Evolutionary conservation across 2,329 filamentous ascomycete species (phyloP).

Genomic region (Plenodomus lindquistii): DNA sequence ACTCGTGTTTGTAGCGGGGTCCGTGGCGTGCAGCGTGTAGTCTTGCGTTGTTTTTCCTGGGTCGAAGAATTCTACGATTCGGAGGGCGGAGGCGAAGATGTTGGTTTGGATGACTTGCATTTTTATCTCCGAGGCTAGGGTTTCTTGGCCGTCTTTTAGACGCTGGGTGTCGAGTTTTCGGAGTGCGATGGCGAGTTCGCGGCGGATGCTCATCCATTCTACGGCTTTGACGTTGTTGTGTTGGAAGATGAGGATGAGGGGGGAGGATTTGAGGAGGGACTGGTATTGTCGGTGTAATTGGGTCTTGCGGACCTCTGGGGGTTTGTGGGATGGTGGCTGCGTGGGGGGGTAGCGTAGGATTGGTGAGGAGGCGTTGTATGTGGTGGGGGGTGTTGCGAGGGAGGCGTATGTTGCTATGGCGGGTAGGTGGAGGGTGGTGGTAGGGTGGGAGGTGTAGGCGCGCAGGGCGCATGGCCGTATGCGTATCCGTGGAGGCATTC

Average conservation of each 20-base stretch:
- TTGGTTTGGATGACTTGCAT: conserved; percentile 85
- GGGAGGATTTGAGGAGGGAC: conserved; percentile 81
- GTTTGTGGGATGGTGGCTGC: conserved; percentile 86
- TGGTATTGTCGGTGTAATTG: conserved; percentile 88
- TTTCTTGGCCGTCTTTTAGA: conserved; percentile 58
- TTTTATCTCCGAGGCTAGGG: conserved; percentile 66
- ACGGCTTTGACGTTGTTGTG: conserved; percentile 75
- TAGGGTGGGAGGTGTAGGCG: conserved; percentile 27
- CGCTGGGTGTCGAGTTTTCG: conserved; percentile 70
- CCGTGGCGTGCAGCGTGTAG: conserved; percentile 30
- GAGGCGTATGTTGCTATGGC: conserved; percentile 54
- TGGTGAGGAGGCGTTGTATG: conserved; percentile 48
- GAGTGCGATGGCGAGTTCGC: conserved; percentile 67
- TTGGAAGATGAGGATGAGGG: conserved; percentile 84
- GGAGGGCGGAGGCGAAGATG: conserved; percentile 84
- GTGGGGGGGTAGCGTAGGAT: conserved; percentile 61
- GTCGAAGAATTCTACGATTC: conserved; percentile 79
- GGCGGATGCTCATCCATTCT: conserved; percentile 73
- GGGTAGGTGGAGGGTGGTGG: conserved; percentile 32
- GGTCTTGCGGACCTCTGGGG: conserved; percentile 83
- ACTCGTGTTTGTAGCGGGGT: conserved; percentile 40
- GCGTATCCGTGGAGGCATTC: conserved; percentile 46
- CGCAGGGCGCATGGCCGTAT: conserved; percentile 37
- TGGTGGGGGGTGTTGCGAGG: conserved; percentile 55
- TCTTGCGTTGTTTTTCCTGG: conserved; percentile 32